Evolutionary conservation across 2,329 filamentous ascomycete genomes (phyloP), one percentile per base, ranked within the genome.

Genomic region (Fusarium fracticaudum): DNA sequence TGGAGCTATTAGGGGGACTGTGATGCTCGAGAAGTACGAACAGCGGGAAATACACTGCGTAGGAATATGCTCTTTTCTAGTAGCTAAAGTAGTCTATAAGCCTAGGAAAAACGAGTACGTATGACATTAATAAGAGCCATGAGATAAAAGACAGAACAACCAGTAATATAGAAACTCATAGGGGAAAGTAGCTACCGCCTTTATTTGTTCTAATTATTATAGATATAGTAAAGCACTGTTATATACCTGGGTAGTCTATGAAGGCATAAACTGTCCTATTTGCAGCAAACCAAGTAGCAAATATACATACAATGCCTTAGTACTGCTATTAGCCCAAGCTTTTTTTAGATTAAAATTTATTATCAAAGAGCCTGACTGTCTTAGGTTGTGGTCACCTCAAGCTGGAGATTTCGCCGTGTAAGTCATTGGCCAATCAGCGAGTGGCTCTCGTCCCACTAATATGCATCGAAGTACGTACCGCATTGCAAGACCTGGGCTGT

Each of bases 401-500:
- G 17, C 61, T 48, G 55, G 50, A 33, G 29, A 33, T 69, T 58
- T 43, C 22, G 22, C 57, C 58, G 43, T 68, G 35, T 50, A 62
- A 60, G 53, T 58, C 33, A 53, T 24, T 40, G 45, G 4, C 72
- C 71, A 74, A 72, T 69, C n/a, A 72, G 37, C 12, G 12, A 4
- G 15, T 26, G 10, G 6, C 0, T 2, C 1, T 33, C 1, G 38
- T 13, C 51, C 67, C 71, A 58, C 60, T 26, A 18, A 11, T 5
- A 15, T 41, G 24, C 24, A 24, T 14, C 24, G n/a, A 53, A 57
- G 61, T 73, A 75, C 58, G 64, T 71, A 61, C 72, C 61, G 38
- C 57, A 55, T 43, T 40, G 40, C 17, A 33, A 59, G 41, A 31
- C 50, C 44, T 9, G 20, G 20, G 40, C 13, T 22, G 18, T 22